Evolutionary conservation across 805 yeast genomes (phyloP), one percentile per base, ranked within the genome.

Genomic region (Starmerella riodocensis): DNA sequence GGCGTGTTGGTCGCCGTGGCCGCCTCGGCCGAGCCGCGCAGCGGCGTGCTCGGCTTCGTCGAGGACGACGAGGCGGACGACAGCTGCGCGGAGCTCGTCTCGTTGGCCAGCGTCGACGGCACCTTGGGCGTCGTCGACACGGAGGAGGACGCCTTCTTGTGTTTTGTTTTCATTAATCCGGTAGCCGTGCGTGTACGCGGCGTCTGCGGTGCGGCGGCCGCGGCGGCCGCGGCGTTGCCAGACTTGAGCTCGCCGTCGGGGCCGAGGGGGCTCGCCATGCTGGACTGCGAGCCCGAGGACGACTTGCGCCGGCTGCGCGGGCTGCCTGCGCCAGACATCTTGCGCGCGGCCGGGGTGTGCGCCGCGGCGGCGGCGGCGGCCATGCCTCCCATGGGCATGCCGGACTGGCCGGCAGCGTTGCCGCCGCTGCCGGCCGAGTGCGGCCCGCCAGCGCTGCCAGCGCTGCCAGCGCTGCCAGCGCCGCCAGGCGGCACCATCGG

Each of bases 401-500:
- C 24, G 24, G 24, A 6, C 9, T 22, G 6, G 24, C 9, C 24
- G 6, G 24, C 29, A 13, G 7, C 17, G 28, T 22, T 19, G 6
- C 8, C 7, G 11, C n/a, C 7, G 26, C n/a, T 20, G 23, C 21
- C 11, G 24, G 7, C 32, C 28, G 3, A 3, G 18, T 6, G 30
- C 22, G 3, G 29, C 26, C 17, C n/a, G n/a, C n/a, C n/a, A n/a
- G n/a, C n/a, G n/a, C n/a, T n/a, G n/a, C n/a, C n/a, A n/a, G n/a
- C n/a, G n/a, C n/a, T n/a, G n/a, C n/a, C n/a, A n/a, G n/a, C n/a
- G n/a, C n/a, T n/a, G n/a, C n/a, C n/a, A n/a, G n/a, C n/a, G n/a
- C n/a, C n/a, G n/a, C n/a, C n/a, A n/a, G 24, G 22, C 4, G 46
- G 46, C 19, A 39, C 19, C 27, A 32, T 33, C 23, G 46, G 46